Evolutionary conservation across 2,329 filamentous ascomycete genomes (phyloP), one percentile per base, ranked within the genome.

Genomic region (Penicillium sp.): DNA sequence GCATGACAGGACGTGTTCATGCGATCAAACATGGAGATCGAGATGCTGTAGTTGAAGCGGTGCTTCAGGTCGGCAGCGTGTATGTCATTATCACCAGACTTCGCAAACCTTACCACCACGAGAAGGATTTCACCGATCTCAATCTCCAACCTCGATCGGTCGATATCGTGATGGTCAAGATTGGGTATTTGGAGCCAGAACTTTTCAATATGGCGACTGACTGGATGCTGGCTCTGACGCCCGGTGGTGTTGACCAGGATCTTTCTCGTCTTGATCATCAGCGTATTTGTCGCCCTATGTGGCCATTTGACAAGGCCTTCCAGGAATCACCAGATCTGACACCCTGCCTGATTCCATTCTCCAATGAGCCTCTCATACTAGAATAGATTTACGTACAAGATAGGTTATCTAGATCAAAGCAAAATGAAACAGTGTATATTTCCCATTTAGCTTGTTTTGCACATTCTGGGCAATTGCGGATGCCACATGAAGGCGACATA

Each of bases 121-220:
- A 80, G 56, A 68, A 62, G 9, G 78, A 80, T 57, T 80, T 81
- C 53, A 76, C 72, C 0, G 73, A 75, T 3, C 68, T 81, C 0
- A 49, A 73, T 38, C 71, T 81, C 0, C 41, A 63, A 7, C 77
- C 78, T 1, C 71, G 77, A 1, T 56, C 67, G 4, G 71, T 73
- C 0, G 75, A 78, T 53, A 72, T 81, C 20, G 77, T 80, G 0
- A 72, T 81, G 38, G 77, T 80, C 23, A 80, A 81, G 61, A 81
- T 81, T 39, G 78, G 78, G 13, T 81, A 80, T 49, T 62, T 81
- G 1, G 78, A 81, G 57, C 78, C 78, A 3, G 73, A 81, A 56
- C 63, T 80, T 4, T 79, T 78, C 50, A 72, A 72, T 44, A 81
- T 81, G 77, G 73, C 77, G 0, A 67, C 67, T 6, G 77, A 75